Evolutionary conservation across 106 monocot species (phyloP).

Genomic region (Alisma plantagoaquatica): DNA sequence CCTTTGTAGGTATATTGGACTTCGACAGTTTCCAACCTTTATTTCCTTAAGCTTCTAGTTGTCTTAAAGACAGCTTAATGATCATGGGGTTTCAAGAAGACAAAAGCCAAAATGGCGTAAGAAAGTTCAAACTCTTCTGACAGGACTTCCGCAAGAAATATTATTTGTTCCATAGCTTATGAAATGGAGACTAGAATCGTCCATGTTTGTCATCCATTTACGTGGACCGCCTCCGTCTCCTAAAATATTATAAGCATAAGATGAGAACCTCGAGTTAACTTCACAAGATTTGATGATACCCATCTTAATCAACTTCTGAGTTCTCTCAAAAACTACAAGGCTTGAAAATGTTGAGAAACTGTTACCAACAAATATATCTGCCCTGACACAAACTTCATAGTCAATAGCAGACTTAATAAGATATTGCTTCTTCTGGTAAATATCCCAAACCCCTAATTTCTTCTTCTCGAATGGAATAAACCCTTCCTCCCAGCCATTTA

Average conservation of each 20-base stretch:
- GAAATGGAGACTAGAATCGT: slow-evolving; percentile 42
- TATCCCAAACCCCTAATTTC: slow-evolving; percentile 62
- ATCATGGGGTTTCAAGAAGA: no score
- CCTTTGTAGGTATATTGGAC: no score
- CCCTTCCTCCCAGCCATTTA: slow-evolving; percentile 71
- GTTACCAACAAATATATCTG: slow-evolving; percentile 83
- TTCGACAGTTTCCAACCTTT: no score
- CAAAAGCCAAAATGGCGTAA: no score
- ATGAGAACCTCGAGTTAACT: slow-evolving; percentile 15
- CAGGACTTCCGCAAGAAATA: slow-evolving; percentile 40
- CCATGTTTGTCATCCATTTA: slow-evolving; percentile 85
- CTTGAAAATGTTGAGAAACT: slow-evolving; percentile 94
- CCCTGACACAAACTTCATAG: slow-evolving; percentile 72
- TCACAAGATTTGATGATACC: slow-evolving; percentile 32
- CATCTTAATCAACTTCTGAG: slow-evolving; percentile 35
- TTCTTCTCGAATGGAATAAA: slow-evolving; percentile 80
- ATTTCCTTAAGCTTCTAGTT: no score
- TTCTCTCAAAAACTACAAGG: slow-evolving; percentile 70
- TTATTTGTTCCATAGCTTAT: slow-evolving; percentile 87
- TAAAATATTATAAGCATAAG: slow-evolving; percentile 80
- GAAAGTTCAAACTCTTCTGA: no score
- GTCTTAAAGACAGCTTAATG: no score
- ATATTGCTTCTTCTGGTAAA: slow-evolving; percentile 65
- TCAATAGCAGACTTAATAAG: slow-evolving; percentile 89
- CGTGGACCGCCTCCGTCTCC: slow-evolving; percentile 44